Conservation (phyloP, 1,284 basidiomycete species). For the Moesziomyces parantarcticus region DNA sequence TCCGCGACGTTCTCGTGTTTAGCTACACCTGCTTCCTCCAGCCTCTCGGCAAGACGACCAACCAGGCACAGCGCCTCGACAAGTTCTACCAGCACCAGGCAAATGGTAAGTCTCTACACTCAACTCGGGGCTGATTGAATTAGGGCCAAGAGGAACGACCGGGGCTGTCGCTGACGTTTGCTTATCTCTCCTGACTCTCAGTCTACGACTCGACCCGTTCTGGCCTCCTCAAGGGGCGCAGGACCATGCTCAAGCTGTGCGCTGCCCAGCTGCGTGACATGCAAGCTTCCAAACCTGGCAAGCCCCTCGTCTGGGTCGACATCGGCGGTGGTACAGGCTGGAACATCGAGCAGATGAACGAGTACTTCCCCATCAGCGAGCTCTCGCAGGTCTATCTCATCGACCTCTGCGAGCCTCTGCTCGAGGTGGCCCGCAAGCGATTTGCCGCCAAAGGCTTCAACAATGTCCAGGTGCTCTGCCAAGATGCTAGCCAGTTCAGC, state of each 20-base stretch:
- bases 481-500: slow-evolving; percentile 78
- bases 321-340: slow-evolving; percentile 84
- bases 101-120: slow-evolving; percentile 45
- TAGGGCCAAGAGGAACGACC: background rate
- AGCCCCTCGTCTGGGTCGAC: slow-evolving; percentile 80
- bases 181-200: slow-evolving; percentile 1
- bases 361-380: slow-evolving; percentile 72
- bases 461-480: slow-evolving; percentile 79
- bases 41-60: slow-evolving; percentile 64
- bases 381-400: slow-evolving; percentile 76
- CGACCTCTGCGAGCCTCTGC: slow-evolving; percentile 80
- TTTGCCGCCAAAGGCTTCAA: slow-evolving; percentile 79
- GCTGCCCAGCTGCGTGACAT: slow-evolving; percentile 76
- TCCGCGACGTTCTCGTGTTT: slow-evolving; percentile 57
- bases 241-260: slow-evolving; percentile 71
- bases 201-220: slow-evolving; percentile 66
- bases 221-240: slow-evolving; percentile 64
- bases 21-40: slow-evolving; percentile 67
- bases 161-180: background rate
- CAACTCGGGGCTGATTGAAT: too few species aligned
- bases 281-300: slow-evolving; percentile 68
- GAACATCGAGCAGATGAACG: slow-evolving; percentile 85
- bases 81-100: slow-evolving; percentile 66
- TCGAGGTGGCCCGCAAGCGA: slow-evolving; percentile 78
- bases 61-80: slow-evolving; percentile 66